Conservation (phyloP, 345 rosid species). For the Isatis tinctoria region DNA sequence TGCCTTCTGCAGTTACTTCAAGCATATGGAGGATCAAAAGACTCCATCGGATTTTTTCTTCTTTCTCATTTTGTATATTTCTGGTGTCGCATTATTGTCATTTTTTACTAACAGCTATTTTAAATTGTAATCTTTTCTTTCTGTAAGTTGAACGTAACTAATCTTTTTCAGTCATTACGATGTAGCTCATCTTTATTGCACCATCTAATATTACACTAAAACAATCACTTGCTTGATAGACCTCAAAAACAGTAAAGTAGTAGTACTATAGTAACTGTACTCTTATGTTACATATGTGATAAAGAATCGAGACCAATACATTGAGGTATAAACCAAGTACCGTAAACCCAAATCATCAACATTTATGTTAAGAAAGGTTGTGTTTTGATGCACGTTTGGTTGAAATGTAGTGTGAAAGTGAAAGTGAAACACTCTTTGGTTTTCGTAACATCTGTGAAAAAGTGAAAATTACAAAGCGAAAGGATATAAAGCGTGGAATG, state of each 20-base stretch:
- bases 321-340: neutral
- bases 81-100: neutral
- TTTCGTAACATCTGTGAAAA: neutral
- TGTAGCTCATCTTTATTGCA: neutral
- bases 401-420: neutral
- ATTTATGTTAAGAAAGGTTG: neutral
- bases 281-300: neutral
- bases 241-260: neutral
- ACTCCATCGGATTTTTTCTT: neutral
- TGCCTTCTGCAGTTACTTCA: slow-evolving; percentile 1
- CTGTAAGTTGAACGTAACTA: neutral
- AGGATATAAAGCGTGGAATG: neutral
- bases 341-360: neutral
- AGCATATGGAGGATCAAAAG: neutral
- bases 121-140: neutral
- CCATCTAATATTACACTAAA: neutral
- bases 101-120: neutral
- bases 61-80: neutral
- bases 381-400: slow-evolving; percentile 9
- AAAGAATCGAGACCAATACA: neutral
- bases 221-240: neutral
- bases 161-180: neutral
- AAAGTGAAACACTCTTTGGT: neutral
- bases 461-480: neutral
- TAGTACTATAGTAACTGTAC: neutral